These are phyloP conservation scores for Hypomontagnella monticulosa DNA, from an alignment of 495 filamentous ascomycete genomes.

Conservation along the genomic window DNA sequence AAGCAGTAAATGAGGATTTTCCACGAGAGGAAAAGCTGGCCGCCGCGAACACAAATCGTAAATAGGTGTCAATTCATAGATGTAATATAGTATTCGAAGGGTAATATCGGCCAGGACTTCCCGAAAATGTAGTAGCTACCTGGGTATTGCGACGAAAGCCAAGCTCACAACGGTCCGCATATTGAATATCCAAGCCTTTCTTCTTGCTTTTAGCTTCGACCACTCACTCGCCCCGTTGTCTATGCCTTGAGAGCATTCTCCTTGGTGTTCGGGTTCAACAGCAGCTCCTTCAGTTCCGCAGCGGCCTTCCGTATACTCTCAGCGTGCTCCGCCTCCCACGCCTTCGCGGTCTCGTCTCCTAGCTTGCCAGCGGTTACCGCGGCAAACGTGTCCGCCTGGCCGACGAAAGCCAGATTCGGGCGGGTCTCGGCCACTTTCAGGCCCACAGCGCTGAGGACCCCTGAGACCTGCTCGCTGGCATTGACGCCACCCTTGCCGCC, in stretches of 20 bases:
- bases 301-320: conserved; percentile 42
- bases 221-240: neutral
- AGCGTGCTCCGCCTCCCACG: conserved; percentile 44
- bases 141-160: neutral
- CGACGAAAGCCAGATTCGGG: conserved; percentile 44
- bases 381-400: conserved; percentile 36
- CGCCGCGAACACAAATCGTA: too few relatives aligned
- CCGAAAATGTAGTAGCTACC: neutral
- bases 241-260: conserved; percentile 16
- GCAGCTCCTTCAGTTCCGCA: conserved; percentile 46
- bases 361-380: conserved; percentile 47
- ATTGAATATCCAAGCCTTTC: neutral
- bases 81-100: too few relatives aligned
- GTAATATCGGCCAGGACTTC: neutral
- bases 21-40: too few relatives aligned
- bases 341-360: conserved; percentile 33
- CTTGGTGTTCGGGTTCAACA: conserved; percentile 35
- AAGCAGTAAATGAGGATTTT: too few relatives aligned
- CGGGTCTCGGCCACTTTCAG: conserved; percentile 46
- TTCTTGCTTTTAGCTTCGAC: too few relatives aligned
- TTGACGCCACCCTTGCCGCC: conserved; percentile 61
- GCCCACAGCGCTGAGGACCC: conserved; percentile 43
- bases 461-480: conserved; percentile 51
- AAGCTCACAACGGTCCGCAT: neutral
- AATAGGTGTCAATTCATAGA: too few relatives aligned